Base-by-base conservation (phyloP, 2,329 filamentous ascomycete species). In the Claviceps cyperi region DNA sequence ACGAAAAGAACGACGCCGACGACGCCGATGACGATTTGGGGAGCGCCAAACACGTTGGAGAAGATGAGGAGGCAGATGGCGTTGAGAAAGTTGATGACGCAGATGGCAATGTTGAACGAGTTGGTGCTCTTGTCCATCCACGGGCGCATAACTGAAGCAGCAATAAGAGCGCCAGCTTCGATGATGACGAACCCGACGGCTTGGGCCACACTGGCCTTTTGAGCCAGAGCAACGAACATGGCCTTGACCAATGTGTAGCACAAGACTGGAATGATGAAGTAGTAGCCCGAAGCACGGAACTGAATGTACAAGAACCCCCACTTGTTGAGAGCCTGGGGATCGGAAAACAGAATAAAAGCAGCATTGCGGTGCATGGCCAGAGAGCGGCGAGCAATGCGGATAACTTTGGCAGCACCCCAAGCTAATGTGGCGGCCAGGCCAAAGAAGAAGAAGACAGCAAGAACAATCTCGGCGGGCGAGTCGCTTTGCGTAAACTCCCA, bases 61-160 rank as follows among this genome's bases (percentile, higher is more conserved):
- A 95, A 95, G 59, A 96, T 79, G 50, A 97, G 74, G 36, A 96
- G 72, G 72, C 94, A 94, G 64, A 96, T 82, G 50, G 84, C 78
- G 68, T 92, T 94, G 60, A 96, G 66, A 66, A 96, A 94, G 73
- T 95, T 96, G 67, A 95, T 75, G 44, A 80, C 84, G 54, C 81
- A 84, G 60, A 96, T 96, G 53, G 88, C 79, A 61, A 97, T 95
- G 70, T 96, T 96, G 76, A 95, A 94, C 46, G 83, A 83, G 67
- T 96, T 97, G 54, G 88, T 95, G 71, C 90, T 91, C 80, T 95
- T 95, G 75, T 96, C 91, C 91, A 97, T 97, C 84, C 88, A 97
- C 17, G 91, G 91, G 53, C 87, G 83, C 57, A 96, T 71, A 49
- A 94, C 83, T 53, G 81, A 84, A 50, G 88, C 81, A 21, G 70